Evolutionary conservation across 1,284 basidiomycete genomes (phyloP), one percentile per base, ranked within the genome.

Genomic region (Ceratobasidium sp.): DNA sequence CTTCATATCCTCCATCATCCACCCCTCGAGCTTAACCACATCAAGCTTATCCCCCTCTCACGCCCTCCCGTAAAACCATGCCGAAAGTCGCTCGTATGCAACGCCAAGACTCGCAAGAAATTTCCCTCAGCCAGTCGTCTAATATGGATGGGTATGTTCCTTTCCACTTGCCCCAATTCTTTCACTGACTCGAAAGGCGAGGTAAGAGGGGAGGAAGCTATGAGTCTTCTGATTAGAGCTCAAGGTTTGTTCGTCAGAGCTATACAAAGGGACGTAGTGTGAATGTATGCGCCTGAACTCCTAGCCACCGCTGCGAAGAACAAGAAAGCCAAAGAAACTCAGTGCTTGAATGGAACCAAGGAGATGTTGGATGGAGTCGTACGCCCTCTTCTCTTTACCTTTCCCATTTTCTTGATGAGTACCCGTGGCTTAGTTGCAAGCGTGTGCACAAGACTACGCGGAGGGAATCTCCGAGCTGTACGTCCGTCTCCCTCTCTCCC

Each of bases 291-390:
- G 50, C 60, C 8, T 30, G 4, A 19, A n/a, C 29, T 14, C 9
- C 25, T 44, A 64, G 60, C 60, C 39, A 64, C 60, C 5, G 60
- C 47, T 41, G 60, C 60, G 14, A 64, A 64, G 49, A 54, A 54
- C 50, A 64, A 54, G n/a, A 64, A 54, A 25, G 47, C 36, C 19
- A 64, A 46, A 27, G 60, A 64, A 30, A 44, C 11, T 2, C 50
- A 53, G 19, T 49, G 53, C 50, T 21, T 64, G 39, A 64, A 44
- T 14, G 39, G 44, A 11, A 39, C 50, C 6, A 54, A 64, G n/a
- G 14, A 52, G 16, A 33, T 53, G 33, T 25, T 64, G 1, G n/a
- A 41, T 13, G 19, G 42, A 14, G 14, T 33, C 19, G 60, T 64
- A n/a, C 49, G 23, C 3, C 27, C 27, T 21, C 9, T 2, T 42